Conservation (phyloP, 2,329 filamentous ascomycete genomes). For the Alternaria brassicicola region DNA sequence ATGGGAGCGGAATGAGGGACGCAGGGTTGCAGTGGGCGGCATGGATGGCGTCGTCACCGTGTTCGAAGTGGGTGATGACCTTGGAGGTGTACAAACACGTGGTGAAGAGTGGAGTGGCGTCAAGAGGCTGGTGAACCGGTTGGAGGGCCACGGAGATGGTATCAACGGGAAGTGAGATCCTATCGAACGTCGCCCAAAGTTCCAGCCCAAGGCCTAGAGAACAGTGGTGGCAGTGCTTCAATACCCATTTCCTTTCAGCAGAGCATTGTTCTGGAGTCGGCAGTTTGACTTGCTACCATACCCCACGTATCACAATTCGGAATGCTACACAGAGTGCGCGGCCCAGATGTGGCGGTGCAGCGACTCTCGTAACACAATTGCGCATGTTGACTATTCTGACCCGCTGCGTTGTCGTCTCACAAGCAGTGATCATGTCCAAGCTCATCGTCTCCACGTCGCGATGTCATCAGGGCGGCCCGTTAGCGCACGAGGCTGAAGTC, state of each 20-base stretch:
- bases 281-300: constrained; percentile 2
- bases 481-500: background rate
- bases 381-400: background rate
- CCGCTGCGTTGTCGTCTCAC: background rate
- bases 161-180: constrained; percentile 32
- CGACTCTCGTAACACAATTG: background rate
- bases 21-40: constrained; percentile 84
- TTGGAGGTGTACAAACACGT: constrained; percentile 85
- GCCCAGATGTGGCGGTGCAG: constrained; percentile 2
- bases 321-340: background rate
- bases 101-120: constrained; percentile 92
- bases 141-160: constrained; percentile 59
- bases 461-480: background rate
- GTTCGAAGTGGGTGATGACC: constrained; percentile 84
- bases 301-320: background rate
- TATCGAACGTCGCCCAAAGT: background rate
- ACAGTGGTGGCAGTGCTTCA: constrained; percentile 1
- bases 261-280: constrained; percentile 2
- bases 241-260: constrained; percentile 4
- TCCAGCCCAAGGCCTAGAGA: background rate
- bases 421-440: background rate
- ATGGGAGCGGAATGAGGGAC: constrained; percentile 91
- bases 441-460: background rate
- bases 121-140: constrained; percentile 81
- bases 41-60: constrained; percentile 89